A percentile compares a stretch with the other conserved stretches of the same genome.
Conservation (phyloP, 169 alveolate species). For the Eimeria falciformis region DNA sequence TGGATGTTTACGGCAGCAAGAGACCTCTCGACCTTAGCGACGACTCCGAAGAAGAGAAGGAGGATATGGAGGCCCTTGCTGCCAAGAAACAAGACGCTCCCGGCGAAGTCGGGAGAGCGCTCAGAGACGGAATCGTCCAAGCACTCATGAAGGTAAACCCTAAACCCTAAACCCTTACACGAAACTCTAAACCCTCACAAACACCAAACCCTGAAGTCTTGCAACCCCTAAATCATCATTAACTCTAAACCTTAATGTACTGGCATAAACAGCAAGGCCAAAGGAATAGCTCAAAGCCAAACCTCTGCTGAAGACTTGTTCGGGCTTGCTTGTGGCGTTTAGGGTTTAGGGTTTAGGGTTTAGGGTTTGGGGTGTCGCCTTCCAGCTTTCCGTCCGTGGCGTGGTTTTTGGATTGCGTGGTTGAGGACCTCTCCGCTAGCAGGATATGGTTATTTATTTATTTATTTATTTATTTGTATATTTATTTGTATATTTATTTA, state of each 20-base stretch:
- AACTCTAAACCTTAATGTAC: not conserved
- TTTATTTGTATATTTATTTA: not conserved
- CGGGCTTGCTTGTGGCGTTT: not conserved
- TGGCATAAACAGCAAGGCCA: not conserved
- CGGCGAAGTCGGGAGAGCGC: slow-evolving; percentile 15
- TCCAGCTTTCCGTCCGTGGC: too few species aligned
- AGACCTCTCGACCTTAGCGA: too few species aligned
- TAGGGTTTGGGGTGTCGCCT: too few species aligned
- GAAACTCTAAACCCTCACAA: too few species aligned
- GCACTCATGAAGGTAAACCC: slow-evolving; percentile 24
- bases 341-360: slow-evolving; percentile 45
- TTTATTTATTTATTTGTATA: not conserved
- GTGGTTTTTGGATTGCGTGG: too few species aligned
- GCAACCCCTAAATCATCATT: too few species aligned
- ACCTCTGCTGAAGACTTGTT: not conserved
- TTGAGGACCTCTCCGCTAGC: too few species aligned
- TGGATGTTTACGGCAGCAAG: too few species aligned
- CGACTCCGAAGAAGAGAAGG: too few species aligned
- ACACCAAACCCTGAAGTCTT: too few species aligned
- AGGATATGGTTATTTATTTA: too few species aligned
- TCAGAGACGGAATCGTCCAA: not conserved
- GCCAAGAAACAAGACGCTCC: not conserved
- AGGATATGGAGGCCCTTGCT: not conserved
- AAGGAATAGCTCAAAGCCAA: not conserved
- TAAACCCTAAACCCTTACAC: slow-evolving; percentile 10